Evolutionary conservation across 1,139 yeast species (phyloP).

Genomic region (Nakaseomyces bracarensis): DNA sequence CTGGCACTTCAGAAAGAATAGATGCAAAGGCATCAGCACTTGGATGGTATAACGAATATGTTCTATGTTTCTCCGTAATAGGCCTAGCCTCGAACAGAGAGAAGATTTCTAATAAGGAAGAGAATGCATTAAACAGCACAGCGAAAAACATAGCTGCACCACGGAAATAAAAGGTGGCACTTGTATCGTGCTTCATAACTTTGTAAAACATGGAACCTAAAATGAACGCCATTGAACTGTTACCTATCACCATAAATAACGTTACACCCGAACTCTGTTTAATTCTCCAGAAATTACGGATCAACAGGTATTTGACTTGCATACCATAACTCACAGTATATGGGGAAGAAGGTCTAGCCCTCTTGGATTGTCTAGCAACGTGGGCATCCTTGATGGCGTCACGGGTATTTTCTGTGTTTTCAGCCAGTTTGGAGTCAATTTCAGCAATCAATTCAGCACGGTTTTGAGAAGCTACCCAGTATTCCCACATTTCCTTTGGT

Average conservation of each 20-base stretch:
- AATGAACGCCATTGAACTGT: conserved; percentile 51
- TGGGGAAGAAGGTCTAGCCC: conserved; percentile 42
- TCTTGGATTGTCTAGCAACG: conserved; percentile 44
- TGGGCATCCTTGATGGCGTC: conserved; percentile 39
- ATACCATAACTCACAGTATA: conserved; percentile 48
- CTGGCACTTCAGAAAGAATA: conserved; percentile 51
- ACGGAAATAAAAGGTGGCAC: conserved; percentile 47
- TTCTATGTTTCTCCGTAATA: conserved; percentile 61
- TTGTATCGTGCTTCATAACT: conserved; percentile 34
- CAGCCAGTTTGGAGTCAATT: conserved; percentile 32
- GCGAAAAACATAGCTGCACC: conserved; percentile 62
- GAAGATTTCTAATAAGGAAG: conserved; percentile 57
- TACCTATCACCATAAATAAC: conserved; percentile 46
- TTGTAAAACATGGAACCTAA: conserved; percentile 61
- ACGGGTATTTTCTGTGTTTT: conserved; percentile 12
- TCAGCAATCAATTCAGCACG: conserved; percentile 36
- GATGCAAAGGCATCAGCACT: conserved; percentile 60
- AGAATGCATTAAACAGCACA: conserved; percentile 57
- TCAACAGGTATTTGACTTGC: conserved; percentile 47
- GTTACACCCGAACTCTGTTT: conserved; percentile 58
- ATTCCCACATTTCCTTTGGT: conserved; percentile 53
- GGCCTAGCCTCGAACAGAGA: conserved; percentile 56
- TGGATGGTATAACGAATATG: conserved; percentile 58
- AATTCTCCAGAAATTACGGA: conserved; percentile 48
- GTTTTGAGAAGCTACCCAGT: conserved; percentile 55